These are phyloP conservation scores for Fusarium nanum DNA, from an alignment of 2,329 filamentous ascomycete genomes.

Conservation along the genomic window DNA sequence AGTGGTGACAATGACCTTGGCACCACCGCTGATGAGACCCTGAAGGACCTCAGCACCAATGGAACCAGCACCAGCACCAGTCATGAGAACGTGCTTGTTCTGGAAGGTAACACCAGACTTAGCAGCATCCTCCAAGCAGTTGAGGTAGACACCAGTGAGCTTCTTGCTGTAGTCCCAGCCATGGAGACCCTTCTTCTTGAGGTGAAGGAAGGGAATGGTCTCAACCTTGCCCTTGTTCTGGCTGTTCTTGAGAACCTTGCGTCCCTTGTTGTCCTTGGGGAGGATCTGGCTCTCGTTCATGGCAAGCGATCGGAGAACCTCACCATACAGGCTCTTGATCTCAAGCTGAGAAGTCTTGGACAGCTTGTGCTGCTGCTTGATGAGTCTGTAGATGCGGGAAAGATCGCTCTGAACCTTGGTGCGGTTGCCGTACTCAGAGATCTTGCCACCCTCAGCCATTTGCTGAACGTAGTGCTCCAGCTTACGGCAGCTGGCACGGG, in stretches of 20 bases:
- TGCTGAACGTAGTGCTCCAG: conserved; percentile 98
- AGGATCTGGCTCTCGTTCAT: conserved; percentile 99
- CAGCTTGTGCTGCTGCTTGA: conserved; percentile 97
- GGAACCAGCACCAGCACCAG: conserved; percentile 95
- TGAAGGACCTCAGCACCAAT: conserved; percentile 98
- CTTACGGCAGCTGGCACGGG: conserved; percentile 90
- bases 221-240: conserved; percentile 89
- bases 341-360: conserved; percentile 96
- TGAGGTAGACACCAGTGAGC: conserved; percentile 91
- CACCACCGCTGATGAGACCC: conserved; percentile 94
- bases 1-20: conserved; percentile 96
- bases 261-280: conserved; percentile 81
- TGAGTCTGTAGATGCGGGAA: conserved; percentile 95
- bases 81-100: conserved; percentile 97
- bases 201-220: conserved; percentile 96
- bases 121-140: conserved; percentile 90
- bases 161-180: conserved; percentile 99
- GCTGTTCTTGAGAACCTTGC: conserved; percentile 66
- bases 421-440: conserved; percentile 97
- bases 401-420: conserved; percentile 98
- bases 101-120: conserved; percentile 89
- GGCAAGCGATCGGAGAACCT: conserved; percentile 90
- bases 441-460: conserved; percentile 98
- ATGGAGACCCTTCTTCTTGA: conserved; percentile 92
- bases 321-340: conserved; percentile 94